These are phyloP conservation scores for Cercospora zeina DNA, from an alignment of 2,329 filamentous ascomycete species.

Conservation along the genomic window DNA sequence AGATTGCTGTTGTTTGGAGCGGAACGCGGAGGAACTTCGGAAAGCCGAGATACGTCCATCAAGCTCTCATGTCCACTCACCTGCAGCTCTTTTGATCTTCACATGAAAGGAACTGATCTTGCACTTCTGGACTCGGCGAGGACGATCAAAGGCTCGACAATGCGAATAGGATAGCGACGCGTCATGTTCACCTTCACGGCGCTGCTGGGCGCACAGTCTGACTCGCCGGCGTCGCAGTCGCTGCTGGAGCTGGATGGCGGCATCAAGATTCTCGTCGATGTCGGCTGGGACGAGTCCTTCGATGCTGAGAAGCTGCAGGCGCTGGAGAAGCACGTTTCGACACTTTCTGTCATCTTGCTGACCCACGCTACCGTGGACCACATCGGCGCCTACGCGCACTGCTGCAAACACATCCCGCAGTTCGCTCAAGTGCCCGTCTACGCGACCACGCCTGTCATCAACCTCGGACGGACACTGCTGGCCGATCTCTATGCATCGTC, in stretches of 20 bases:
- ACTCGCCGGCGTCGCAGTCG: slow-evolving; percentile 87
- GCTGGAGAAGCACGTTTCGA: slow-evolving; percentile 89
- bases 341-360: slow-evolving; percentile 87
- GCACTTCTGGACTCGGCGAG: not conserved
- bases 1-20: not conserved
- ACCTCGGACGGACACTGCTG: slow-evolving; percentile 83
- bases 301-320: slow-evolving; percentile 78
- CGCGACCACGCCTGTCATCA: slow-evolving; percentile 89
- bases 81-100: slow-evolving; percentile 6
- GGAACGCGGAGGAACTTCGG: not conserved
- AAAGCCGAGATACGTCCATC: not conserved
- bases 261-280: slow-evolving; percentile 90
- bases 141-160: not conserved
- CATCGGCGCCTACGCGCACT: slow-evolving; percentile 90
- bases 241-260: slow-evolving; percentile 94
- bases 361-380: slow-evolving; percentile 92
- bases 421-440: slow-evolving; percentile 93
- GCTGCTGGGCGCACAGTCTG: slow-evolving; percentile 84
- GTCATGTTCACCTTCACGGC: slow-evolving; percentile 97
- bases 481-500: slow-evolving; percentile 92
- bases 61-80: not conserved
- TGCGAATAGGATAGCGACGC: slow-evolving; percentile 7
- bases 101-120: not conserved
- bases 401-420: slow-evolving; percentile 91
- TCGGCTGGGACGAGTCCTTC: slow-evolving; percentile 94